Evolutionary conservation across 164 flowering plant genomes (phyloP), one percentile per base, ranked within the genome.

Genomic region (Kalanchoe fedtschenkoi): DNA sequence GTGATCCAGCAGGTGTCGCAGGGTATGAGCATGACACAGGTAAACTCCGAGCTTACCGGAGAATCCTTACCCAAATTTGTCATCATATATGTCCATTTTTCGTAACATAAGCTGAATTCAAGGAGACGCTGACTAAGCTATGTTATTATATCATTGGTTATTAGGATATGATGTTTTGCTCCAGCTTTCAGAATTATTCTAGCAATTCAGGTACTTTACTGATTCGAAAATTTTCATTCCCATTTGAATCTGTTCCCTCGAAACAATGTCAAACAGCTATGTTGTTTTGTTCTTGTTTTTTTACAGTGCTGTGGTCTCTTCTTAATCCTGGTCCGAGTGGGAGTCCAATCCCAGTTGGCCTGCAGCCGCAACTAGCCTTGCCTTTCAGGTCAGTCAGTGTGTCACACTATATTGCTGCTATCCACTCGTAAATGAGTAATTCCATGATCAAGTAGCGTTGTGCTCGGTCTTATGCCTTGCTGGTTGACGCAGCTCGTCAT

Each of bases 361-460:
- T 47, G 55, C 55, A 47, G 55, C 55, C 55, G 2, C 29, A 47
- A 10, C 16, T 47, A 8, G 55, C 16, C 2, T 9, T 47, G 30
- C 55, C 55, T 47, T 47, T 22, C 55, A 47, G 55, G 55, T 47
- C n/a, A n/a, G n/a, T n/a, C n/a, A n/a, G n/a, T n/a, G n/a, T n/a
- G n/a, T n/a, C n/a, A n/a, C n/a, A n/a, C n/a, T n/a, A n/a, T n/a
- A n/a, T n/a, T n/a, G n/a, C n/a, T n/a, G n/a, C n/a, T n/a, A n/a
- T n/a, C n/a, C n/a, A n/a, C n/a, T n/a, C n/a, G n/a, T n/a, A n/a
- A n/a, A n/a, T n/a, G n/a, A n/a, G n/a, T n/a, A n/a, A n/a, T n/a
- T n/a, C n/a, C n/a, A n/a, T n/a, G n/a, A n/a, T n/a, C n/a, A n/a
- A n/a, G n/a, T n/a, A n/a, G n/a, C n/a, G n/a, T n/a, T n/a, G n/a